Evolutionary conservation across 345 rosid genomes (phyloP).

Genomic region (Eucalyptus regnans): DNA sequence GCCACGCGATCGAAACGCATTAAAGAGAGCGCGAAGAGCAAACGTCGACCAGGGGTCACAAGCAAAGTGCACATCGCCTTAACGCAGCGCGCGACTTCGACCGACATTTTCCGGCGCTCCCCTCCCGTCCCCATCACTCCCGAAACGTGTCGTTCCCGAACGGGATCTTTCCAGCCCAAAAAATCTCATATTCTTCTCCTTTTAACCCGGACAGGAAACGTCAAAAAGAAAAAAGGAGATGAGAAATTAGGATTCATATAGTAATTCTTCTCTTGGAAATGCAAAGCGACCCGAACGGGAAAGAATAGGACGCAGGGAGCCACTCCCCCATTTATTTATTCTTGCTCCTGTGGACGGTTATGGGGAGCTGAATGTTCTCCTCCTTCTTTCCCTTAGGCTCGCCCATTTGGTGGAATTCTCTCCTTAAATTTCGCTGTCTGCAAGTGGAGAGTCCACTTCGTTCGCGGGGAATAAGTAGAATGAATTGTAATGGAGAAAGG

Average conservation of each 20-base stretch:
- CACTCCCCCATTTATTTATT: background rate
- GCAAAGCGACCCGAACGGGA: background rate
- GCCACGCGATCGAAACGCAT: no score
- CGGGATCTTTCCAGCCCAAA: background rate
- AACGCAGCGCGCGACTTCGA: background rate
- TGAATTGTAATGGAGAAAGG: background rate
- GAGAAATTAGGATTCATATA: background rate
- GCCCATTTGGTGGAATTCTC: background rate
- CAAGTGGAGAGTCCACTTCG: slow-evolving; percentile 25
- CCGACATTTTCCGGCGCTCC: background rate
- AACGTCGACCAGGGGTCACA: background rate
- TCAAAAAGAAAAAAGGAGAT: background rate
- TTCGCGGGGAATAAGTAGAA: background rate
- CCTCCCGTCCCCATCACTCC: background rate
- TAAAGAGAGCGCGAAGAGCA: background rate
- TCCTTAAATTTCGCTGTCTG: slow-evolving; percentile 19
- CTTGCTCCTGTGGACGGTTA: background rate
- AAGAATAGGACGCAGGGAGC: background rate
- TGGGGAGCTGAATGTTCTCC: background rate
- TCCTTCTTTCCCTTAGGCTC: background rate
- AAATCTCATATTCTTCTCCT: background rate
- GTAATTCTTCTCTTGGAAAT: background rate
- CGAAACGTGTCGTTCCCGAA: background rate
- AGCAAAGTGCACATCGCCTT: background rate
- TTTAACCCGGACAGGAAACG: background rate